Base-by-base conservation (phyloP, 371 early-diverging fungal genomes). In the Lichtheimia hyalospora region DNA sequence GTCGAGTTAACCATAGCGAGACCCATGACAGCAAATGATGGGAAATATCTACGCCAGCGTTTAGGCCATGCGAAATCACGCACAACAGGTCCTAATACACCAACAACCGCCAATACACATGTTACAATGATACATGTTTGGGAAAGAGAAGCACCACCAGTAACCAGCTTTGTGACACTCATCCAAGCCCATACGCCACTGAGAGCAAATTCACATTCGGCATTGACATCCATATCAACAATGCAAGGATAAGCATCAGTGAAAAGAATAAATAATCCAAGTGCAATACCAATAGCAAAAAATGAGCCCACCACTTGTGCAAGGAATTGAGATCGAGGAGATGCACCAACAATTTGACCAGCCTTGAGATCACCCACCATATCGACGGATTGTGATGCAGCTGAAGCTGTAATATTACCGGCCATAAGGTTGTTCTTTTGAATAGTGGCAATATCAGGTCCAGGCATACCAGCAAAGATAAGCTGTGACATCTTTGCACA, bases 281-380 rank as follows among this genome's bases (percentile, higher is more conserved):
- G 77, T 48, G 76, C 77, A 48, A 84, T 69, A 46, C 28, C 79
- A 27, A 85, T 72, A 28, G 87, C 85, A 63, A 85, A 79, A 62
- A 82, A 68, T 8, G 85, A 80, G 16, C 83, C 88, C 10, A 86
- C 68, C 25, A 84, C 58, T 64, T 88, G 87, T 27, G 86, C 83
- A 65, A 69, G 74, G 73, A 88, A 79, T 66, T 84, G 84, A 44
- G 88, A 77, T 27, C 81, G 73, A 20, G 86, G 88, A 25, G 84
- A 77, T 14, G 88, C 83, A 49, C 77, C 78, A n/a, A 86, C 61
- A 23, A 88, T 53, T 28, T 88, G 84, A 56, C 79, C 88, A 8
- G 85, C 81, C 72, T 87, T 88, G 21, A 86, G 73, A 75, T 86
- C 87, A 43, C 81, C 74, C 18, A 88, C 83, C 85, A 88, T 84